Evolutionary conservation across 163 green algal species (phyloP), one percentile per base, ranked within the genome.

Genomic region (Prototheca wickerhamii): DNA sequence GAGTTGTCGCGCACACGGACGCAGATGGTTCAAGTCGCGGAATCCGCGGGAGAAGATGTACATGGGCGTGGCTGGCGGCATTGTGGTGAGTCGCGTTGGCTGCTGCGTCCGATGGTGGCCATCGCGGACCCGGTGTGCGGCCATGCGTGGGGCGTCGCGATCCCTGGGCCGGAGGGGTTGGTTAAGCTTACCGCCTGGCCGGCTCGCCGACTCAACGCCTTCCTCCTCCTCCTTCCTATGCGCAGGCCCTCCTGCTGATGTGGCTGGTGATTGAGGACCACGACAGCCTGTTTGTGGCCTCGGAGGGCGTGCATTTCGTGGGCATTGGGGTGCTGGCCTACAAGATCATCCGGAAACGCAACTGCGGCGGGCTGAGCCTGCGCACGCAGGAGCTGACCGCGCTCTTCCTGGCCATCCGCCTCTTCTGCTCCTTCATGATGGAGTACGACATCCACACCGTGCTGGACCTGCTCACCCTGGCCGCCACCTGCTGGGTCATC

Each of bases 371-470:
- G 26, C 76, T 98, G 51, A 96, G 86, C 2, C 67, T 96, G 34
- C 81, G 88, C 50, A 89, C 84, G 30, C 92, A 98, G 67, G 80
- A 96, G 64, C 74, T 97, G 3, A 98, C 91, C 26, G 86, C 78
- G 3, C 73, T 88, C 0, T 98, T 97, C 67, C 74, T 98, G 37
- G 69, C 68, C 15, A 81, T 95, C n/a, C 77, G 92, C 30, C 78
- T 98, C 3, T 91, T 95, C 74, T 98, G 92, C 85, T 93, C 86
- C 75, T 92, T 97, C 70, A 90, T 97, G 83, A 98, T 98, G 91
- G 93, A 98, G 83, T 96, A 97, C 71, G 91, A 99, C 77, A 91
- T 97, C 57, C 93, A 99, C 82, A 98, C 93, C 2, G 46, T 98
- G 15, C 74, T 99, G 40, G 93, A 99, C 69, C 66, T 78, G 4